Percentiles rank a stretch among this genome's conserved stretches.
phyloP scores from a whole-genome alignment of 306 rosid species.

The Hippophae rhamnoides region DNA sequence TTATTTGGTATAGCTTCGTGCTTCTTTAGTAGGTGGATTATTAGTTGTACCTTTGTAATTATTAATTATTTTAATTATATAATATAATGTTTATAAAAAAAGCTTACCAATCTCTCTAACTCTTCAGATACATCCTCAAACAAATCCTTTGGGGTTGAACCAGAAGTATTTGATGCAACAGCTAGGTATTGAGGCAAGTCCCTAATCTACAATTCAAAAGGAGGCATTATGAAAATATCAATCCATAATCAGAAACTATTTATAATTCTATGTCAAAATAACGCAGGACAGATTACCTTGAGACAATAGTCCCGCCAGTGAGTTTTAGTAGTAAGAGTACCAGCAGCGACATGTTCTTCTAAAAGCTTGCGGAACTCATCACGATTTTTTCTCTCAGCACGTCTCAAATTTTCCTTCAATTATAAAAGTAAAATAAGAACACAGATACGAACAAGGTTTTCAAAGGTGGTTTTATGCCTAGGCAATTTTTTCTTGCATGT shows the following conservation, averaged over 20 bases:
- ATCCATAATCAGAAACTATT: conserved; percentile 11
- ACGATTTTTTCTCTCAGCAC: conserved; percentile 91
- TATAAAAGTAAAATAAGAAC: conserved; percentile 20
- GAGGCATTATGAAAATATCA: not conserved
- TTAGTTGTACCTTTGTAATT: too few species aligned
- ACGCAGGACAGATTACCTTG: conserved; percentile 41
- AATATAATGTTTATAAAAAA: not conserved
- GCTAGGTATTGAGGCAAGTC: conserved; percentile 88
- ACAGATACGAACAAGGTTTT: not conserved
- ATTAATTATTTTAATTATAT: too few species aligned
- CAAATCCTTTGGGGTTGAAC: conserved; percentile 92
- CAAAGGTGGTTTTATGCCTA: too few species aligned
- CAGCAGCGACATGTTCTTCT: conserved; percentile 67
- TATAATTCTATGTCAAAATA: conserved; percentile 5
- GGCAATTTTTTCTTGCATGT: too few species aligned
- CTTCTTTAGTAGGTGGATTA: too few species aligned
- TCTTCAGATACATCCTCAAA: conserved; percentile 80
- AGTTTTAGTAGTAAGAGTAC: conserved; percentile 71
- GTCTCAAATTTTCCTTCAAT: conserved; percentile 58
- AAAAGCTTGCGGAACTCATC: conserved; percentile 84
- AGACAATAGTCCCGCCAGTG: conserved; percentile 86
- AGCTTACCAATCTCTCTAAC: conserved; percentile 62
- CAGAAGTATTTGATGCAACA: conserved; percentile 74
- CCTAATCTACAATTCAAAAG: conserved; percentile 46
- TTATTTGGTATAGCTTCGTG: too few species aligned